Conservation (phyloP, 306 rosid species). For the Dalbergia oliveri region DNA sequence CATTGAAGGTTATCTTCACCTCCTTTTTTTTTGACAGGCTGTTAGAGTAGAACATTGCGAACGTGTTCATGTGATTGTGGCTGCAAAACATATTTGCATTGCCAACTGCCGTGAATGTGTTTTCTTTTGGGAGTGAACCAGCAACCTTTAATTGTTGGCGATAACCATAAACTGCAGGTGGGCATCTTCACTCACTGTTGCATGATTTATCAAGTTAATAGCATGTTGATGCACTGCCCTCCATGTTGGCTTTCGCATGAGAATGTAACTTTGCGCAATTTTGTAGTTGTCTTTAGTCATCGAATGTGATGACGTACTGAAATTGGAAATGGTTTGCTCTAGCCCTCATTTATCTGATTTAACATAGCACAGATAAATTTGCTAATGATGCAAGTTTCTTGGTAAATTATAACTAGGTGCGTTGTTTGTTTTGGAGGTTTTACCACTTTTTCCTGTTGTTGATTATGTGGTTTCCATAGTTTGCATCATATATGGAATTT, state of each 20-base stretch:
- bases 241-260: slow-evolving; percentile 27
- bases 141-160: slow-evolving; percentile 90
- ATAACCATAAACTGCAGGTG: slow-evolving; percentile 96
- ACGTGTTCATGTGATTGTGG: slow-evolving; percentile 95
- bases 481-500: too few species aligned
- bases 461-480: too few species aligned
- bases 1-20: slow-evolving; percentile 38
- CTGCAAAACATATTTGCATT: slow-evolving; percentile 88
- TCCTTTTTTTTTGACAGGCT: slow-evolving; percentile 68
- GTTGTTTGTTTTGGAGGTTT: too few species aligned
- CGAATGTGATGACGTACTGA: not conserved
- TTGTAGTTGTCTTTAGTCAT: slow-evolving; percentile 6
- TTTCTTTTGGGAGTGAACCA: slow-evolving; percentile 94
- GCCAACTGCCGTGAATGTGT: slow-evolving; percentile 98
- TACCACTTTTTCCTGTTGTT: too few species aligned
- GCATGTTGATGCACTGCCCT: slow-evolving; percentile 12
- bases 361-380: not conserved
- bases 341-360: not conserved
- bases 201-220: slow-evolving; percentile 40
- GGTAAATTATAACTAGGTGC: slow-evolving; percentile 46
- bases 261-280: slow-evolving; percentile 15
- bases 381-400: not conserved
- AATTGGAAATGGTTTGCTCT: not conserved
- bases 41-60: slow-evolving; percentile 97
- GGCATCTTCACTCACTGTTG: slow-evolving; percentile 42